These are phyloP conservation scores for Elsinoe perseae DNA, from an alignment of 2,329 filamentous ascomycete genomes.

Conservation along the genomic window DNA sequence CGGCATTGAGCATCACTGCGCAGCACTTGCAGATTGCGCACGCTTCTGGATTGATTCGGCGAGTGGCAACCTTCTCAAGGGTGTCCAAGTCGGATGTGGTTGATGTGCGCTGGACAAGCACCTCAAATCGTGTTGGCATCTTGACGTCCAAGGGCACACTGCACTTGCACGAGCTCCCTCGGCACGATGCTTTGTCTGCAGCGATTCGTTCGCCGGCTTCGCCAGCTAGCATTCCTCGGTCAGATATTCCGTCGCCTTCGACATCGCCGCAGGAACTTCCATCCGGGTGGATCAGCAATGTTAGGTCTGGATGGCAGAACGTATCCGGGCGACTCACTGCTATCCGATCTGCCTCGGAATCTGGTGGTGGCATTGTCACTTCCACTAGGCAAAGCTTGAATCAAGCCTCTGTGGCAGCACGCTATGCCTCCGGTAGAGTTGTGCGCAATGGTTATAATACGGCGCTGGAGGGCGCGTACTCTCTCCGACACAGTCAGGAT, in stretches of 20 bases:
- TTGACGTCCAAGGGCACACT: constrained; percentile 93
- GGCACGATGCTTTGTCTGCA: constrained; percentile 3
- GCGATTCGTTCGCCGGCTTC: constrained; percentile 10
- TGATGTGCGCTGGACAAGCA: constrained; percentile 81
- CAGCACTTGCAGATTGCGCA: constrained; percentile 14
- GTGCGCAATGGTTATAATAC: constrained; percentile 65
- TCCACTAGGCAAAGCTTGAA: constrained; percentile 12
- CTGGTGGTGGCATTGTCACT: constrained; percentile 12
- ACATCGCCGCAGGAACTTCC: constrained; percentile 18
- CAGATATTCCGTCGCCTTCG: constrained; percentile 17
- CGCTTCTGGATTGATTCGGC: constrained; percentile 50
- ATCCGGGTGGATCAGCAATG: constrained; percentile 19
- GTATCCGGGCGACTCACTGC: constrained; percentile 14
- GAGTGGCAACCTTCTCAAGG: constrained; percentile 80
- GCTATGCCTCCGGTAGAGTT: constrained; percentile 59
- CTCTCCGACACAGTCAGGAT: constrained; percentile 66
- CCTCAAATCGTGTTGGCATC: constrained; percentile 75
- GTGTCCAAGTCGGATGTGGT: constrained; percentile 88
- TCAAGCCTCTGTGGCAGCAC: constrained; percentile 41
- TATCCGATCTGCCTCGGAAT: constrained; percentile 14
- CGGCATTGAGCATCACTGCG: constrained; percentile 15
- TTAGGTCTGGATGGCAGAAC: constrained; percentile 18
- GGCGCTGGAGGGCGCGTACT: constrained; percentile 59
- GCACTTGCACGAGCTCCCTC: constrained; percentile 79
- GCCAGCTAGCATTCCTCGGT: background rate